phyloP scores from a whole-genome alignment of 257 asterid species.

The Solanum rostratum region DNA sequence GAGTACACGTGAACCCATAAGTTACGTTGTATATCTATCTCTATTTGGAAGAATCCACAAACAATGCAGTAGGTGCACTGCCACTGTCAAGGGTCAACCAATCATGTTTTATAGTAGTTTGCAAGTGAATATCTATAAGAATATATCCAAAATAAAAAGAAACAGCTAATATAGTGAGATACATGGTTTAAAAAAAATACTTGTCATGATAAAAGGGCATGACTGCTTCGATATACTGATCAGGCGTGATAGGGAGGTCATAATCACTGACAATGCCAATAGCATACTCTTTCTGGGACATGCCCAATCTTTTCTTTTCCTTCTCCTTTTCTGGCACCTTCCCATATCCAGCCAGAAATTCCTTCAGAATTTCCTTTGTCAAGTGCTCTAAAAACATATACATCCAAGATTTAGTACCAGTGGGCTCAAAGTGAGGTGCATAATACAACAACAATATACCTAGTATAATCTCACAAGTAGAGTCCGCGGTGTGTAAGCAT shows the following conservation, averaged over 20 bases:
- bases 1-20: background rate
- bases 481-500: background rate
- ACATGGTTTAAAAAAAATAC: slow-evolving; percentile 12
- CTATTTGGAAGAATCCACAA: background rate
- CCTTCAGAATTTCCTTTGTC: slow-evolving; percentile 50
- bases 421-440: background rate
- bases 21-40: background rate
- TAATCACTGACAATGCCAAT: slow-evolving; percentile 45
- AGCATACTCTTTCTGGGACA: slow-evolving; percentile 40
- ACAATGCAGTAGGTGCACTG: background rate
- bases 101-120: background rate
- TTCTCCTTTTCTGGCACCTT: slow-evolving; percentile 52
- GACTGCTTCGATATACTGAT: slow-evolving; percentile 42
- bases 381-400: slow-evolving; percentile 43
- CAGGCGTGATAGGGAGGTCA: slow-evolving; percentile 64
- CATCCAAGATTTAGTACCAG: background rate
- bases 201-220: slow-evolving; percentile 60
- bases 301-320: slow-evolving; percentile 67
- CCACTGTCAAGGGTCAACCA: background rate
- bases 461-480: background rate
- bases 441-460: background rate
- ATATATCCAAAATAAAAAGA: background rate
- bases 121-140: background rate
- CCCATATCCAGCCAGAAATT: slow-evolving; percentile 60
- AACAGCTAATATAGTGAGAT: background rate